phyloP scores from a whole-genome alignment of 805 yeast species.

The Maudiozyma turicensis region DNA sequence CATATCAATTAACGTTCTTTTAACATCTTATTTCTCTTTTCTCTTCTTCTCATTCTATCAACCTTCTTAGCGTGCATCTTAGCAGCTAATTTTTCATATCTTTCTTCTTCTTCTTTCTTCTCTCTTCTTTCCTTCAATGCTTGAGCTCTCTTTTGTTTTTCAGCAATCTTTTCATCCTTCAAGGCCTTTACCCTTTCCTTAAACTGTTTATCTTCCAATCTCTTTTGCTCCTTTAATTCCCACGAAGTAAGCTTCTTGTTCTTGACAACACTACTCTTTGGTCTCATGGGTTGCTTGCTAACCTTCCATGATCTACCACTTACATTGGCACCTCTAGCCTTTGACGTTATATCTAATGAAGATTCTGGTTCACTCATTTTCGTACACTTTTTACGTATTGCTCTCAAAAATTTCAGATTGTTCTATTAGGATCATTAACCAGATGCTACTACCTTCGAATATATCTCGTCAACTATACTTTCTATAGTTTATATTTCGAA shows the following conservation, averaged over 20 bases:
- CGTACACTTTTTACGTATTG: slow-evolving; percentile 2
- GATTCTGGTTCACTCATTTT: slow-evolving; percentile 1
- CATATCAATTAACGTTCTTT: slow-evolving; percentile 57
- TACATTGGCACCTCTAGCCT: slow-evolving; percentile 39
- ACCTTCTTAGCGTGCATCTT: slow-evolving; percentile 90
- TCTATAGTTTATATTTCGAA: too few species aligned
- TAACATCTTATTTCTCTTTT: slow-evolving; percentile 88
- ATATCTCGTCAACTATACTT: too few species aligned
- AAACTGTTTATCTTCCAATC: slow-evolving; percentile 53
- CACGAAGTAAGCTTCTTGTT: slow-evolving; percentile 40
- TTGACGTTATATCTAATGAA: slow-evolving; percentile 2
- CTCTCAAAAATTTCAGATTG: too few species aligned
- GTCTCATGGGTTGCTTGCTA: slow-evolving; percentile 57
- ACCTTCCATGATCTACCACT: slow-evolving; percentile 69
- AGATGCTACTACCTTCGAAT: too few species aligned
- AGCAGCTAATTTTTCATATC: slow-evolving; percentile 71
- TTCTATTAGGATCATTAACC: too few species aligned
- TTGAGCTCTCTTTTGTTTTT: slow-evolving; percentile 42
- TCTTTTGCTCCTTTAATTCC: slow-evolving; percentile 57
- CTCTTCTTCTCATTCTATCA: slow-evolving; percentile 81
- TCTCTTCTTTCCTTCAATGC: slow-evolving; percentile 65
- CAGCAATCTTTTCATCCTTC: slow-evolving; percentile 67
- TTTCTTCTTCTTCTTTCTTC: slow-evolving; percentile 78
- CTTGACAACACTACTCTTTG: slow-evolving; percentile 48
- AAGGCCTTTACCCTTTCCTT: slow-evolving; percentile 62